These are phyloP conservation scores for Baudoinia panamericana DNA, from an alignment of 495 filamentous ascomycete genomes.

Conservation along the genomic window DNA sequence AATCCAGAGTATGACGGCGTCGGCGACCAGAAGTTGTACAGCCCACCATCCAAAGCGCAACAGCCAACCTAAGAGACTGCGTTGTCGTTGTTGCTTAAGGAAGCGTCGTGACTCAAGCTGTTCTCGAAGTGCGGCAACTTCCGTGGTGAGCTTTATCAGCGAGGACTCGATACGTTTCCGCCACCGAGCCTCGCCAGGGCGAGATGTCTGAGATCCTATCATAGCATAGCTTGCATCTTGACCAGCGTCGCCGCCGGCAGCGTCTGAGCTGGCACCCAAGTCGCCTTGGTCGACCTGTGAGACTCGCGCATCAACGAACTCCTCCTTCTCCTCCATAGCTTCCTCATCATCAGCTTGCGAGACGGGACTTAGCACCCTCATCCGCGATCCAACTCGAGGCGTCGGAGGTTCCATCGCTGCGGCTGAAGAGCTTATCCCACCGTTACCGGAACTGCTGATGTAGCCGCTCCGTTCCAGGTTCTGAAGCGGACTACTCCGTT, in stretches of 20 bases:
- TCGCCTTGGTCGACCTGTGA: constrained; percentile 27
- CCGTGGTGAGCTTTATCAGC: constrained; percentile 78
- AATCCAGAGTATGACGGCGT: constrained; percentile 54
- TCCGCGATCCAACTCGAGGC: neutral
- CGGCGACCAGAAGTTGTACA: constrained; percentile 61
- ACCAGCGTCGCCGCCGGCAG: constrained; percentile 8
- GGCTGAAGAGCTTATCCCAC: constrained; percentile 7
- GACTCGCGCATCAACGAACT: constrained; percentile 33
- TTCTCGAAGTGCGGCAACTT: constrained; percentile 86
- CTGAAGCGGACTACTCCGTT: constrained; percentile 14
- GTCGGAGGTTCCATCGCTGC: constrained; percentile 7
- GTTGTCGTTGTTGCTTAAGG: constrained; percentile 33
- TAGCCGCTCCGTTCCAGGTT: constrained; percentile 14
- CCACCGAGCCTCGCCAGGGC: constrained; percentile 43
- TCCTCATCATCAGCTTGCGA: constrained; percentile 66
- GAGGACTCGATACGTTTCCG: constrained; percentile 72
- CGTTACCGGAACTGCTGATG: constrained; percentile 11
- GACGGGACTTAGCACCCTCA: constrained; percentile 61
- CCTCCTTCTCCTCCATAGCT: constrained; percentile 22
- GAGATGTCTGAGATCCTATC: constrained; percentile 16
- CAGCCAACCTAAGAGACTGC: constrained; percentile 53
- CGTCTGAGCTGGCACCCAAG: constrained; percentile 7
- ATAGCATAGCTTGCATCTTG: constrained; percentile 7
- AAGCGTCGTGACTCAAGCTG: constrained; percentile 62
- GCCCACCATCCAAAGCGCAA: constrained; percentile 55